These are phyloP conservation scores for Trichoderma orchidacearum DNA, from an alignment of 495 filamentous ascomycete species.

Conservation along the genomic window DNA sequence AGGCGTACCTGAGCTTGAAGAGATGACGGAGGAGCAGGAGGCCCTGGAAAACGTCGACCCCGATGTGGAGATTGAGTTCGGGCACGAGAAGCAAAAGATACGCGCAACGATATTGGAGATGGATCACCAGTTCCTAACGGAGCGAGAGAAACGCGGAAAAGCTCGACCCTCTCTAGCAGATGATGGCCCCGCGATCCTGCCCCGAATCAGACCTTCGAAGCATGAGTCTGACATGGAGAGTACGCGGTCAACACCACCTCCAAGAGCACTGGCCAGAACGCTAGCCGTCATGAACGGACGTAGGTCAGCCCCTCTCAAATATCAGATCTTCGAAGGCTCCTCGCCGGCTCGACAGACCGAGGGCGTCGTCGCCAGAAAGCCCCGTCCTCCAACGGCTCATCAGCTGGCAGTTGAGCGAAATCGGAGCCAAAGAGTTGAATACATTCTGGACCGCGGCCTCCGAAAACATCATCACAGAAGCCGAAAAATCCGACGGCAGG, in stretches of 20 bases:
- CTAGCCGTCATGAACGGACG: conserved; percentile 19
- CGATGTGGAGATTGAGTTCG: conserved; percentile 71
- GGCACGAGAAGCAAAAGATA: conserved; percentile 70
- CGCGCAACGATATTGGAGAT: conserved; percentile 57
- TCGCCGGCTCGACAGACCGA: conserved; percentile 30
- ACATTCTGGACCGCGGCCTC: conserved; percentile 67
- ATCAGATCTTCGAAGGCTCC: conserved; percentile 35
- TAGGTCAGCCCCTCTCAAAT: conserved; percentile 33
- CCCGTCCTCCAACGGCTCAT: conserved; percentile 79
- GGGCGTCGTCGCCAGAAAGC: conserved; percentile 31
- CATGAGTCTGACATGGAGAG: conserved; percentile 46
- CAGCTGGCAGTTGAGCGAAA: conserved; percentile 87
- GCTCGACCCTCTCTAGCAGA: conserved; percentile 17
- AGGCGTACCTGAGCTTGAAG: conserved; percentile 66
- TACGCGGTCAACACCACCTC: conserved; percentile 42
- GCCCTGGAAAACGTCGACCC: conserved; percentile 84
- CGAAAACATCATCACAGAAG: conserved; percentile 46
- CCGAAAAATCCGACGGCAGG: conserved; percentile 42
- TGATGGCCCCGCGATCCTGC: conserved; percentile 42
- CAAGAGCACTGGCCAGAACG: conserved; percentile 31
- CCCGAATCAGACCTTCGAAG: conserved; percentile 38
- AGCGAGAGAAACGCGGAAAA: conserved; percentile 31
- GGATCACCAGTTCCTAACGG: conserved; percentile 33
- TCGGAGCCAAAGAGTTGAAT: conserved; percentile 73
- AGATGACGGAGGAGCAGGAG: conserved; percentile 63